A percentile compares a stretch with the other conserved stretches of the same genome.
phyloP scores from a whole-genome alignment of 2,329 filamentous ascomycete genomes.

The Curvularia lunata region DNA sequence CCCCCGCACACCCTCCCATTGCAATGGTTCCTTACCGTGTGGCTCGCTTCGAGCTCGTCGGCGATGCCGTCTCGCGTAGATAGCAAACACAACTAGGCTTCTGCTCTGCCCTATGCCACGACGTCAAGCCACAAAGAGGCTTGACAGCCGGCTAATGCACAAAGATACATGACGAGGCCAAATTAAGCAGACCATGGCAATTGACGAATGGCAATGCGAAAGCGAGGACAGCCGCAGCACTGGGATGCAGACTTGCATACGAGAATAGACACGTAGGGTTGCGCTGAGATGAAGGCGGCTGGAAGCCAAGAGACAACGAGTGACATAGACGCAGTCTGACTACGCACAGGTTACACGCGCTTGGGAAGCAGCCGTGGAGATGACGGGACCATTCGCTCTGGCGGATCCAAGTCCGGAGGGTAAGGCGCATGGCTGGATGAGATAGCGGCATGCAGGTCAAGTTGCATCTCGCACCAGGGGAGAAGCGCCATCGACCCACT shows the following conservation, averaged over 20 bases:
- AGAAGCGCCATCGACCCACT: conserved; percentile 20
- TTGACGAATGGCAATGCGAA: conserved; percentile 18
- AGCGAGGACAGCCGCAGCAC: conserved; percentile 17
- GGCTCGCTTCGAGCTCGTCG: conserved; percentile 9
- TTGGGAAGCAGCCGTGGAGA: not conserved
- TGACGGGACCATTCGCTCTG: not conserved
- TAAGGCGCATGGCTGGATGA: not conserved
- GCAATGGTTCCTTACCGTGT: not conserved
- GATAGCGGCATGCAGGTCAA: conserved; percentile 14
- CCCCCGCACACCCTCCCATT: not conserved
- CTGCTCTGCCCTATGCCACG: conserved; percentile 7
- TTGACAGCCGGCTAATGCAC: conserved; percentile 7
- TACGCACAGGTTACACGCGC: not conserved
- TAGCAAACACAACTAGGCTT: not conserved
- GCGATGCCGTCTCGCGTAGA: conserved; percentile 20
- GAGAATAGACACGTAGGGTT: conserved; percentile 19
- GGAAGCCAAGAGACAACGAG: not conserved
- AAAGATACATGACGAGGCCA: not conserved
- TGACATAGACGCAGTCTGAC: not conserved
- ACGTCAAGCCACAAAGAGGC: conserved; percentile 19
- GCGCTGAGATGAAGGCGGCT: conserved; percentile 3
- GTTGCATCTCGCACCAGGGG: conserved; percentile 10
- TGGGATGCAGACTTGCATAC: conserved; percentile 16
- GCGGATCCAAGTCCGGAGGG: not conserved
- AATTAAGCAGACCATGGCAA: conserved; percentile 14